Conservation (phyloP, 2,329 filamentous ascomycete genomes). For the Pestalotiopsis sp. region DNA sequence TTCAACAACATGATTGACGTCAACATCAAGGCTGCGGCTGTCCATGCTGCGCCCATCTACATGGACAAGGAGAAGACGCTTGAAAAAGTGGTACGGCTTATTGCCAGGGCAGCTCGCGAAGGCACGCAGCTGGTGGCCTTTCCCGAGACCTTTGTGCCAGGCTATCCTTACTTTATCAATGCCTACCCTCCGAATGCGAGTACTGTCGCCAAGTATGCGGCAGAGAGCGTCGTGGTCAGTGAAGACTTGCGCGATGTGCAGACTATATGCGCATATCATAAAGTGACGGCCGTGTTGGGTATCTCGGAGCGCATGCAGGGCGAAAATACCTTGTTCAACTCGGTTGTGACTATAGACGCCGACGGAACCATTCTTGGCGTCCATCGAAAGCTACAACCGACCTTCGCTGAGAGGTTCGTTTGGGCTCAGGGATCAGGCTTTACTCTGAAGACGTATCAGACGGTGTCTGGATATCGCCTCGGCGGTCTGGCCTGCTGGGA, state of each 20-base stretch:
- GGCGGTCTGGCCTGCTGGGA: slow-evolving; percentile 36
- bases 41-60: slow-evolving; percentile 22
- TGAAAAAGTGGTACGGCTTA: slow-evolving; percentile 18
- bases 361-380: slow-evolving; percentile 30
- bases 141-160: slow-evolving; percentile 24
- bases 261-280: slow-evolving; percentile 20
- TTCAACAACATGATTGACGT: neutral
- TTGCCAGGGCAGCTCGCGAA: slow-evolving; percentile 17
- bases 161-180: slow-evolving; percentile 29
- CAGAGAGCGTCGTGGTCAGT: slow-evolving; percentile 24
- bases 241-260: slow-evolving; percentile 22
- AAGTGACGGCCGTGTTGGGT: slow-evolving; percentile 26
- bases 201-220: slow-evolving; percentile 24
- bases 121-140: slow-evolving; percentile 22
- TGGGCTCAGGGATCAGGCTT: slow-evolving; percentile 33
- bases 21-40: slow-evolving; percentile 22
- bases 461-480: slow-evolving; percentile 20
- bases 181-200: slow-evolving; percentile 25
- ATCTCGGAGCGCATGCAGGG: slow-evolving; percentile 26
- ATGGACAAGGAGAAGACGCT: slow-evolving; percentile 25
- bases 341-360: slow-evolving; percentile 29
- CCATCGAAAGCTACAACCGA: slow-evolving; percentile 36
- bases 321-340: slow-evolving; percentile 33
- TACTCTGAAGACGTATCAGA: slow-evolving; percentile 23
- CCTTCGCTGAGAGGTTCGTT: slow-evolving; percentile 31